A percentile compares a stretch with the other conserved stretches of the same genome.
Conservation (phyloP, 805 yeast genomes). For the Monosporozyma servazzii region DNA sequence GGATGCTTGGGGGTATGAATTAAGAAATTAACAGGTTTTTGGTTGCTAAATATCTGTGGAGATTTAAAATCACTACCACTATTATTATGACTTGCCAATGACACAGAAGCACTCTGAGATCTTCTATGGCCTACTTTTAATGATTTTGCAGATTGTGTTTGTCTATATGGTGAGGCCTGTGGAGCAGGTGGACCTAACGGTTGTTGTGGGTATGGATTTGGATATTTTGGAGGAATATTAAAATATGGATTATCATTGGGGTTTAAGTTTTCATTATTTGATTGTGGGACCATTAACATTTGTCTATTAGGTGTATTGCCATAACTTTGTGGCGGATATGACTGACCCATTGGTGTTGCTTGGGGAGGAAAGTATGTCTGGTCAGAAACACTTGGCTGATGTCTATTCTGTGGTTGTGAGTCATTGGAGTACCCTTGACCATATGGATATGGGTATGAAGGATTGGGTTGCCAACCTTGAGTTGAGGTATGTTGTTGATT, state of each 20-base stretch:
- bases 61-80: constrained; percentile 4
- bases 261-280: neutral
- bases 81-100: neutral
- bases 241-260: constrained; percentile 1
- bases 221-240: neutral
- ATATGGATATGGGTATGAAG: neutral
- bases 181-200: neutral
- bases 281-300: neutral
- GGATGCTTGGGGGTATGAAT: constrained; percentile 30
- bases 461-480: neutral
- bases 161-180: constrained; percentile 1
- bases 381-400: neutral
- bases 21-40: constrained; percentile 23
- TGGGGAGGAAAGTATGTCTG: neutral
- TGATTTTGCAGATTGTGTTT: neutral
- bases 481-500: neutral
- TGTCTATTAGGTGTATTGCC: neutral
- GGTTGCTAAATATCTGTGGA: constrained; percentile 10
- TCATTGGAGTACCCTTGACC: neutral
- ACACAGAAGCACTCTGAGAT: constrained; percentile 21
- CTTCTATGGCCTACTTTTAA: constrained; percentile 17
- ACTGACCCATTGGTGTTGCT: neutral
- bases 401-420: neutral
- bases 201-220: constrained; percentile 1
- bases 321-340: neutral